Conservation (phyloP, 1,139 yeast genomes). For the Taiozyma sp. region DNA sequence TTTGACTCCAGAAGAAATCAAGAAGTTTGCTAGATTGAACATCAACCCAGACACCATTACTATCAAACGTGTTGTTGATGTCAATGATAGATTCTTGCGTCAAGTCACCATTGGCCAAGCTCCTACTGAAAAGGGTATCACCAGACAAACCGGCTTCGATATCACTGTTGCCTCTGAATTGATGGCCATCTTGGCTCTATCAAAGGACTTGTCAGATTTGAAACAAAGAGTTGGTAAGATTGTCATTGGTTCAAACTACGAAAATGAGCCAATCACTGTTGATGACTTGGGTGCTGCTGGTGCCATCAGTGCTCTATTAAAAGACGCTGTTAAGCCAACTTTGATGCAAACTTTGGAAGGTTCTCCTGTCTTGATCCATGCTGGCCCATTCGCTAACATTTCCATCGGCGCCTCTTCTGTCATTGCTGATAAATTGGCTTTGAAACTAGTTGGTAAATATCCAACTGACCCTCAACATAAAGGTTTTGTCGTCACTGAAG, state of each 20-base stretch:
- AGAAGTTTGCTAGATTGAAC: constrained; percentile 56
- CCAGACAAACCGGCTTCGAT: constrained; percentile 73
- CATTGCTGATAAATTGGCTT: constrained; percentile 68
- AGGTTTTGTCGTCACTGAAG: constrained; percentile 79
- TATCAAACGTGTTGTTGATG: constrained; percentile 74
- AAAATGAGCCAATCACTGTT: constrained; percentile 65
- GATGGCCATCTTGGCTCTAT: constrained; percentile 76
- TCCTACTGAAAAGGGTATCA: constrained; percentile 69
- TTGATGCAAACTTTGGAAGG: constrained; percentile 85
- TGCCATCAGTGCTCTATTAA: constrained; percentile 70
- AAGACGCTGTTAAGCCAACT: constrained; percentile 80
- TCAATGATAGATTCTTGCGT: constrained; percentile 72
- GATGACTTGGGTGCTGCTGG: constrained; percentile 82
- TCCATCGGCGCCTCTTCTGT: constrained; percentile 84
- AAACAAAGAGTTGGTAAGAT: constrained; percentile 65
- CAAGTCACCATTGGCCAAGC: constrained; percentile 74
- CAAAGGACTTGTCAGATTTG: constrained; percentile 60
- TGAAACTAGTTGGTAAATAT: constrained; percentile 49
- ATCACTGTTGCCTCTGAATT: constrained; percentile 79
- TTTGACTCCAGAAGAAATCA: constrained; percentile 59
- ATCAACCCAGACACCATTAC: constrained; percentile 71
- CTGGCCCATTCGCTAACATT: constrained; percentile 84
- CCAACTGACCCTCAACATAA: constrained; percentile 34
- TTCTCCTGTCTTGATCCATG: constrained; percentile 79
- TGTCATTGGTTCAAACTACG: constrained; percentile 60